A percentile compares a stretch with the other conserved stretches of the same genome.
These are phyloP conservation scores for Calocera viscosa DNA, from an alignment of 768 basidiomycete genomes.

Conservation along the genomic window DNA sequence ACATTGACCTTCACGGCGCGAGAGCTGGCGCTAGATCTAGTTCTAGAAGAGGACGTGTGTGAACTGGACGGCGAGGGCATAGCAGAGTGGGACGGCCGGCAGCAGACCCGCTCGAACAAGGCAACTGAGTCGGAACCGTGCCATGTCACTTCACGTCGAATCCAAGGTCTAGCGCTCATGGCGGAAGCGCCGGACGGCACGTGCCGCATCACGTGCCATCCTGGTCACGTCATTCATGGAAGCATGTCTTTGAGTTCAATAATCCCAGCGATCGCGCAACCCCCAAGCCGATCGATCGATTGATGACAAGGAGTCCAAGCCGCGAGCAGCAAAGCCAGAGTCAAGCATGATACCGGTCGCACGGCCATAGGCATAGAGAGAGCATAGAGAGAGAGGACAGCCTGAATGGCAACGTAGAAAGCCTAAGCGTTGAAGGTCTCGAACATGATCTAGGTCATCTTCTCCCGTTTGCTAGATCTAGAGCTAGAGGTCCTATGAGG, in stretches of 20 bases:
- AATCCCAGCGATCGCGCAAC: too few relatives aligned
- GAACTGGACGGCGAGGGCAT: background rate
- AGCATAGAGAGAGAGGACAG: slow-evolving; percentile 90
- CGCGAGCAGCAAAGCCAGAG: slow-evolving; percentile 63
- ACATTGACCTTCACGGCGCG: background rate
- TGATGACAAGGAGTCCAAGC: slow-evolving; percentile 58
- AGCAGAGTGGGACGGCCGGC: background rate
- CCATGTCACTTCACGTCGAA: too few relatives aligned
- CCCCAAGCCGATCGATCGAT: slow-evolving; percentile 55
- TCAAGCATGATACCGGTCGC: slow-evolving; percentile 65
- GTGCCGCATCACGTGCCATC: slow-evolving; percentile 14
- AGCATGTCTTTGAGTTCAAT: slow-evolving; percentile 44
- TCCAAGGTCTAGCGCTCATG: too few relatives aligned
- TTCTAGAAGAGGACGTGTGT: background rate
- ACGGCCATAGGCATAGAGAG: slow-evolving; percentile 57
- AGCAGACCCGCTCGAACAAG: background rate
- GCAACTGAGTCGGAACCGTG: too few relatives aligned
- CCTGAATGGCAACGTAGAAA: too few relatives aligned
- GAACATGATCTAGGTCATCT: too few relatives aligned
- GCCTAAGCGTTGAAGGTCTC: slow-evolving; percentile 93
- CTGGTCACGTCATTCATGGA: too few relatives aligned
- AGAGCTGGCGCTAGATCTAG: background rate
- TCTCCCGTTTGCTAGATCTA: too few relatives aligned
- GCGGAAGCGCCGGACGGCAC: too few relatives aligned
- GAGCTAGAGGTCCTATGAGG: too few relatives aligned